phyloP scores from a whole-genome alignment of 495 filamentous ascomycete species.

The Elaphomyces granulatus region DNA sequence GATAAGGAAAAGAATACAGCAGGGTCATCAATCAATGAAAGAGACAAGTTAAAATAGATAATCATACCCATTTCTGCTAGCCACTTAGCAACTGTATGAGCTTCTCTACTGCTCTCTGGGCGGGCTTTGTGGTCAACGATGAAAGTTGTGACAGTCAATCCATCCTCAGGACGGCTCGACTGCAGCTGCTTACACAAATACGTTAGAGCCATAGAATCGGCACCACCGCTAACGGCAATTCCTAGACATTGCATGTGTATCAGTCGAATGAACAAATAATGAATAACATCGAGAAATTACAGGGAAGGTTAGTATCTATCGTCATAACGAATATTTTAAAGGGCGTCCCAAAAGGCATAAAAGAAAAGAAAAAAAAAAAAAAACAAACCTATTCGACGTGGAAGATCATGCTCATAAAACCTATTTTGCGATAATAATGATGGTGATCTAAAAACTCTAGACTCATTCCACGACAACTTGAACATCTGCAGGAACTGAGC shows the following conservation, averaged over 20 bases:
- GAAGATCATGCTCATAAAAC: too few relatives aligned
- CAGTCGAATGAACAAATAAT: too few relatives aligned
- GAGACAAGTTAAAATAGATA: conserved; percentile 2
- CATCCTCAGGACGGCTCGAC: conserved; percentile 9
- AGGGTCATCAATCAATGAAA: background rate
- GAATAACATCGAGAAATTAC: too few relatives aligned
- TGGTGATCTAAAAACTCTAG: too few relatives aligned
- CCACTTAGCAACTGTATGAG: conserved; percentile 39
- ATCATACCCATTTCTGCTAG: conserved; percentile 31
- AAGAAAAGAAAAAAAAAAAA: too few relatives aligned
- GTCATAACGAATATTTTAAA: too few relatives aligned
- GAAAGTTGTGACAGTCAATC: conserved; percentile 41
- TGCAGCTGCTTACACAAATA: conserved; percentile 46
- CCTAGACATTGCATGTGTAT: conserved; percentile 35
- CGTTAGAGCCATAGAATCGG: conserved; percentile 92
- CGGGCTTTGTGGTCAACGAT: conserved; percentile 71
- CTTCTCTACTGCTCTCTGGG: conserved; percentile 53
- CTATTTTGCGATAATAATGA: too few relatives aligned
- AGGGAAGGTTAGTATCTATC: too few relatives aligned
- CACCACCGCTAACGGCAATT: conserved; percentile 80
- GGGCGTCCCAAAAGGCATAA: too few relatives aligned
- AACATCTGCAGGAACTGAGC: too few relatives aligned
- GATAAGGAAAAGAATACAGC: conserved; percentile 6
- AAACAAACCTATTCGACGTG: too few relatives aligned
- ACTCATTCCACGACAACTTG: too few relatives aligned